Conservation (phyloP, 768 basidiomycete genomes). For the Tulasnella sp. region DNA sequence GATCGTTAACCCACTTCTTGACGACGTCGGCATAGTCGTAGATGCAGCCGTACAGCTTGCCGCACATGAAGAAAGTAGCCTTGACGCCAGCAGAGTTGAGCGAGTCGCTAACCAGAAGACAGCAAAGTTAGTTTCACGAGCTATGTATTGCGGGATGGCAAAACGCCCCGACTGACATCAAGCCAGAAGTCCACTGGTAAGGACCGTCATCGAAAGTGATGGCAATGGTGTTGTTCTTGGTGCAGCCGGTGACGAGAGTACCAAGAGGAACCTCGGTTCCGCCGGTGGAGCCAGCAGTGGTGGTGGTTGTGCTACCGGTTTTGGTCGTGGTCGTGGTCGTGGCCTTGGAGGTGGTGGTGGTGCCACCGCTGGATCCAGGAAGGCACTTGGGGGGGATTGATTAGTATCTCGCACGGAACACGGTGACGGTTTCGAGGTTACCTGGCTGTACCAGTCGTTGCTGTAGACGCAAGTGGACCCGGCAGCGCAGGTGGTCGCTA, state of each 20-base stretch:
- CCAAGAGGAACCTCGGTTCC: background rate
- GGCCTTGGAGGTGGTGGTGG: background rate
- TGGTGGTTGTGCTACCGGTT: background rate
- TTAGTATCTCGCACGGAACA: background rate
- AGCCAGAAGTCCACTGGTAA: slow-evolving; percentile 16
- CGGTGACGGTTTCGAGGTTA: background rate
- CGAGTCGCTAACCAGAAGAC: background rate
- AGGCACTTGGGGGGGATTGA: background rate
- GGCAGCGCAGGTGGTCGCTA: slow-evolving; percentile 30
- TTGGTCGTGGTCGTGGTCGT: background rate
- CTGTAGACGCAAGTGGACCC: slow-evolving; percentile 39
- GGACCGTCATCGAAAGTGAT: slow-evolving; percentile 23
- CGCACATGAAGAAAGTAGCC: slow-evolving; percentile 20
- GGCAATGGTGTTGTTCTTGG: slow-evolving; percentile 10
- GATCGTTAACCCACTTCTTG: background rate
- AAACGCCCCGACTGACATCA: background rate
- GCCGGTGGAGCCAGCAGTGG: background rate
- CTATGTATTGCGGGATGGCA: background rate
- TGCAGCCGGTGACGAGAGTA: slow-evolving; percentile 5
- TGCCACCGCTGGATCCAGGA: background rate
- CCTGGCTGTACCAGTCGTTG: slow-evolving; percentile 45
- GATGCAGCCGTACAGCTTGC: slow-evolving; percentile 8
- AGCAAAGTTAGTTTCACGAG: background rate
- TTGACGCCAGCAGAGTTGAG: slow-evolving; percentile 10
- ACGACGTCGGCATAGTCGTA: slow-evolving; percentile 9